Evolutionary conservation across 2,329 filamentous ascomycete genomes (phyloP), one percentile per base, ranked within the genome.

Genomic region (Penicillium crustosum): DNA sequence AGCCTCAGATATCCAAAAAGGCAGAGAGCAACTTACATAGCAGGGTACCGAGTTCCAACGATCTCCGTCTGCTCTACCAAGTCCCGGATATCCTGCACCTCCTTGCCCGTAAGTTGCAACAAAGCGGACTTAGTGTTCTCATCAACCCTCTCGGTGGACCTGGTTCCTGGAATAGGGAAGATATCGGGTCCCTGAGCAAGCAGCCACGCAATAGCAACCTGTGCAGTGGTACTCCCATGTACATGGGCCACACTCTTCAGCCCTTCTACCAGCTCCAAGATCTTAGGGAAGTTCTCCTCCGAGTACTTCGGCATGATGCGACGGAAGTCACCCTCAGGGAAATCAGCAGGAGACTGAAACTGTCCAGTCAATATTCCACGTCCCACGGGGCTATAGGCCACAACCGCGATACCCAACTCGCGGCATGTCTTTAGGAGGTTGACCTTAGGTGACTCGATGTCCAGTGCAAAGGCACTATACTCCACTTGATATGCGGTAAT

Each of bases 181-280:
- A 70, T 66, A 42, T 69, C 67, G 5, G 60, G 35, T 3, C 83
- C 83, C 64, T 88, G 85, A 4, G 80, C 80, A 61, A 86, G 65
- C 55, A 89, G 64, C 86, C 86, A 89, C 0, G 86, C 86, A 29
- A 89, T 75, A 1, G 83, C 81, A 33, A 90, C 68, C 67, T 90
- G 82, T 1, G 78, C 78, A 0, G 83, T 64, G 0, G 86, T 86
- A 45, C 77, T 78, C 4, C 75, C 79, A 72, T 89, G 87, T 60
- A 73, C 76, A 42, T 78, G 72, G 0, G 83, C 84, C 6, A 87
- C 66, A 6, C 66, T 73, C 4, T 73, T 68, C 55, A 88, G 76
- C 6, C 70, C 68, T 39, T 81, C 75, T 2, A 85, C 81, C 6
- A 86, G 68, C 61, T 77, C 72, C 17, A 84, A 58, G 63, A 87